Base-by-base conservation (phyloP, 805 yeast genomes). In the Yamadazyma nakazawae region DNA sequence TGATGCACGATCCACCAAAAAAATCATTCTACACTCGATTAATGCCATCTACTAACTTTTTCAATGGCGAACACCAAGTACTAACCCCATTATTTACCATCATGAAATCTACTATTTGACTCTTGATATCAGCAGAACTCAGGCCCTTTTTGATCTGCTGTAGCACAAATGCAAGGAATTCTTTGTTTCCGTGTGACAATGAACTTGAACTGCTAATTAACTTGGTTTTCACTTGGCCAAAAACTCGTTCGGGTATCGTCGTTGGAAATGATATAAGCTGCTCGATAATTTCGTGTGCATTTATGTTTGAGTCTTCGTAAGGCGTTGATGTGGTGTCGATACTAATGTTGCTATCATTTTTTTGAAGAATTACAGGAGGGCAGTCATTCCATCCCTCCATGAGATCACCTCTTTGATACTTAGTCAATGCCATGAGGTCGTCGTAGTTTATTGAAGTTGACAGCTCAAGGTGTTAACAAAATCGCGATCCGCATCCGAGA, bases 31-130 rank as follows among this genome's bases (percentile, higher is more conserved):
- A 37, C 12, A 18, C 17, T 17, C 32, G 18, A 11, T 39, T 34
- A n/a, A 40, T 10, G 45, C 64, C 66, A 45, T 77, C 79, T 13
- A 79, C 54, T 3, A 84, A 61, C 58, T 82, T 82, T 42, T 82
- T 74, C 44, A 86, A 67, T 3, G 91, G 85, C 21, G 80, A 72
- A 50, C 86, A 80, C 95, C 95, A 86, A 19, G 65, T 62, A 43
- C 80, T 71, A 10, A 79, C 77, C 0, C 85, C 82, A 37, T 72
- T 75, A 54, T 81, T 79, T 2, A 65, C 55, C 64, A 83, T 67
- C 79, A 83, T 80, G 69, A 80, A 83, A 26, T 75, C 66, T 68
- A 74, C 43, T 68, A 68, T 41, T 53, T 57, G 47, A 56, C 62
- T 46, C 70, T 71, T 45, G 12, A 36, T 17, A 28, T 16, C 13